Evolutionary conservation across 768 basidiomycete species (phyloP), one percentile per base, ranked within the genome.

Genomic region (Termitomyces sp.): DNA sequence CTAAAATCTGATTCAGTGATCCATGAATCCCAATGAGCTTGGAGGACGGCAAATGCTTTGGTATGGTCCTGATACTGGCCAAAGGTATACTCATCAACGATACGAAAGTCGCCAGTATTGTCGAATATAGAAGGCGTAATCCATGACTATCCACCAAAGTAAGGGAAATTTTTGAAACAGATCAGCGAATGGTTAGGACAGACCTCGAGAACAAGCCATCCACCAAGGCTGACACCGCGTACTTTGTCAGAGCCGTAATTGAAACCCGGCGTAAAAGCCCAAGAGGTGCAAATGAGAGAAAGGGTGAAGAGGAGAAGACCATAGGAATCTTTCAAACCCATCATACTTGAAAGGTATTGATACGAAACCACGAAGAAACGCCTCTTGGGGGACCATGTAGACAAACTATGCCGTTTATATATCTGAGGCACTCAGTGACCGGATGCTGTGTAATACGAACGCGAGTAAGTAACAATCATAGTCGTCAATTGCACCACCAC

Each of bases 221-320:
- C 80, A 32, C 91, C 92, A 33, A 94, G 80, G 74, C 89, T 93
- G 62, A 93, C 92, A 58, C 92, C 92, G 10, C 91, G 84, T 50
- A 93, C 84, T 64, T 85, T 88, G 73, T 82, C 63, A 3, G 79
- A 77, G 23, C 89, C 90, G 63, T 93, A 93, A 4, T 89, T 78
- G 66, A 92, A 92, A 53, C 82, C 80, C 18, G 79, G 82, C 20
- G 69, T 71, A 58, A 85, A 70, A 14, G 73, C 75, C 18, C 68
- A 28, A 26, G 72, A 63, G 47, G 76, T 63, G 18, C 74, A 60
- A 16, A 67, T 67, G 50, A 74, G 30, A 43, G 74, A 68, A 62
- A 72, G 48, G 52, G 66, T 48, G 58, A 65, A 67, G 68, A 70
- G 40, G 43, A 62, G 38, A 28, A 23, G 13, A 2, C 0, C 4